Evolutionary conservation across 352 stramenopile genomes (phyloP), one percentile per base, ranked within the genome.

Genomic region (Pythium dissotocum): DNA sequence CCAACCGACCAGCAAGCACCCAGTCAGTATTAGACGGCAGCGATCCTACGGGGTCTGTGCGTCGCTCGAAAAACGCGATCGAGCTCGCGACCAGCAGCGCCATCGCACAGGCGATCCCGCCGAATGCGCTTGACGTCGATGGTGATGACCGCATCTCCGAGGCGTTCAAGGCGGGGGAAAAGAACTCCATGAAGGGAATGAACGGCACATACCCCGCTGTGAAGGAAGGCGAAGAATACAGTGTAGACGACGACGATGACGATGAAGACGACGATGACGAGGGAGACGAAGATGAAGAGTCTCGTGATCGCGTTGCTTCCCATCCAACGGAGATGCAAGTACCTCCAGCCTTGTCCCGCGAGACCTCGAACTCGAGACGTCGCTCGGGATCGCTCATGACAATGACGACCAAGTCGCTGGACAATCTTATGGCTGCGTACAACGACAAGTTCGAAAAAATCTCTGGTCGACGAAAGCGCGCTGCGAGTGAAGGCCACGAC

Each of bases 31-130:
- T 49, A 18, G 55, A 65, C 28, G 30, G 52, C 9, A 33, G 36
- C n/a, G 62, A 67, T 42, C 35, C 33, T 3, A 32, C 16, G 2
- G 21, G 16, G 1, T 32, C 16, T 9, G 16, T 46, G 7, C 38
- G 49, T 48, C 59, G 65, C 13, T 65, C 78, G 7, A 82, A 77
- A 70, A 88, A 89, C 65, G 84, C 84, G 4, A 92, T 92, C 54
- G 82, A 90, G 67, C 67, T 92, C 55, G 84, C 84, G 18, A 90
- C 84, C 36, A 90, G 80, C 49, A 92, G 84, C 61, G 84, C 87
- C 12, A 88, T 92, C 60, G 84, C 78, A 9, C 84, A 89, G 68
- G 83, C 85, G 4, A 79, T 92, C 65, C 72, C 78, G 16, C 70
- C 87, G 28, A 77, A 88, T 64, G 74, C 52, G 54, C 62, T 72